A percentile compares a stretch with the other conserved stretches of the same genome.
phyloP scores from a whole-genome alignment of 2,329 filamentous ascomycete species.

The Karstenula rhodostoma region DNA sequence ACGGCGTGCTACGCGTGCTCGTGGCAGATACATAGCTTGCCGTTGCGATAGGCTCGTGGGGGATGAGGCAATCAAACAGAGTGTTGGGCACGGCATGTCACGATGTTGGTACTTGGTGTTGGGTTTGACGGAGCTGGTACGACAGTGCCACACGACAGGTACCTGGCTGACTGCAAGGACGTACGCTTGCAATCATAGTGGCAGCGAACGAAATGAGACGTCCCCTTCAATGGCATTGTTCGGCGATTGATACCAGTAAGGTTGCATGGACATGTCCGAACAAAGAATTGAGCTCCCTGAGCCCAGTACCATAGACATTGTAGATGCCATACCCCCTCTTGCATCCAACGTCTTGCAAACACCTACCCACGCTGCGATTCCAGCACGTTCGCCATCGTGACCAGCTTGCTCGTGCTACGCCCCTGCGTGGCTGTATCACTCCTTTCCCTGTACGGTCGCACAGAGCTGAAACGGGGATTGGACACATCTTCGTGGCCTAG shows the following conservation, averaged over 20 bases:
- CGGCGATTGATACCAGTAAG: neutral
- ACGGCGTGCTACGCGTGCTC: conserved; percentile 3
- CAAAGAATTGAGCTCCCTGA: neutral
- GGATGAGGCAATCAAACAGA: conserved; percentile 5
- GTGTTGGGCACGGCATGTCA: conserved; percentile 4
- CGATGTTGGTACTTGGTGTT: conserved; percentile 5
- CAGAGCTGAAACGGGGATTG: neutral
- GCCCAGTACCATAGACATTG: neutral
- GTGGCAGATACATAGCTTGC: neutral
- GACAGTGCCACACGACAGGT: neutral
- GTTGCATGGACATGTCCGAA: neutral
- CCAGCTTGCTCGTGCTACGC: neutral
- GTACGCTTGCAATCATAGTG: neutral
- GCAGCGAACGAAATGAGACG: neutral
- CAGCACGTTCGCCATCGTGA: conserved; percentile 1
- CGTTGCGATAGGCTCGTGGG: conserved; percentile 2
- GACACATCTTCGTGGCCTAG: neutral
- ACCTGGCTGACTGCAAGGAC: neutral
- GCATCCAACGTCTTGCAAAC: neutral
- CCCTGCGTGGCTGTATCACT: neutral
- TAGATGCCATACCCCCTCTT: neutral
- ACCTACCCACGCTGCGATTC: neutral
- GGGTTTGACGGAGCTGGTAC: neutral
- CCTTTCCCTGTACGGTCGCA: neutral
- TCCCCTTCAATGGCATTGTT: neutral